Evolutionary conservation across 2,329 filamentous ascomycete genomes (phyloP).

Genomic region (Myotisia sp.): DNA sequence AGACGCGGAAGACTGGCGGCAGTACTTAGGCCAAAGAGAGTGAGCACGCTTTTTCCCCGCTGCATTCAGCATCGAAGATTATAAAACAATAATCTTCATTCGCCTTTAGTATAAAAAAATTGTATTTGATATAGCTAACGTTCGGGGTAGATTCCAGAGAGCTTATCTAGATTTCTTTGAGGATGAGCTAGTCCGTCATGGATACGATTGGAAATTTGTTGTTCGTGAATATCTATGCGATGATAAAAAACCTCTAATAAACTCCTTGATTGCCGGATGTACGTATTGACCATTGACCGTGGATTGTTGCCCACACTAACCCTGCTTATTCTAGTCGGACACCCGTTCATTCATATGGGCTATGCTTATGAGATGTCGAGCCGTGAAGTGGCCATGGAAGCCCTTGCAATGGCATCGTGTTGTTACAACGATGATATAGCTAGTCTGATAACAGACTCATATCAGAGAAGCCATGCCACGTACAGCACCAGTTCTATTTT

Average conservation of each 20-base stretch:
- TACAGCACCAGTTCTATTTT: constrained; percentile 49
- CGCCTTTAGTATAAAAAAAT: neutral
- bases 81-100: neutral
- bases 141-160: constrained; percentile 53
- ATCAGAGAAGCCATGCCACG: constrained; percentile 37
- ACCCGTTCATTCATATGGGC: constrained; percentile 87
- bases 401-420: constrained; percentile 53
- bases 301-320: neutral
- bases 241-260: constrained; percentile 57
- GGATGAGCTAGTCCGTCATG: constrained; percentile 61
- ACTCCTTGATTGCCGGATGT: constrained; percentile 67
- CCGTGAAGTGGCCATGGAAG: constrained; percentile 77
- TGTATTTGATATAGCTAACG: neutral
- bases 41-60: constrained; percentile 22
- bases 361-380: constrained; percentile 83
- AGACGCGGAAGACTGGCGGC: constrained; percentile 65
- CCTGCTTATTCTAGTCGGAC: constrained; percentile 47
- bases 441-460: no score
- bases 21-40: constrained; percentile 62
- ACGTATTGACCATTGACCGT: constrained; percentile 26
- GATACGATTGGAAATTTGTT: constrained; percentile 74
- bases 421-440: constrained; percentile 51
- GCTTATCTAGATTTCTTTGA: constrained; percentile 94
- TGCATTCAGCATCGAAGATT: neutral
- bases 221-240: constrained; percentile 60